Evolutionary conservation across 2,329 filamentous ascomycete species (phyloP), one percentile per base, ranked within the genome.

Genomic region (Dothideomycetes sp.): DNA sequence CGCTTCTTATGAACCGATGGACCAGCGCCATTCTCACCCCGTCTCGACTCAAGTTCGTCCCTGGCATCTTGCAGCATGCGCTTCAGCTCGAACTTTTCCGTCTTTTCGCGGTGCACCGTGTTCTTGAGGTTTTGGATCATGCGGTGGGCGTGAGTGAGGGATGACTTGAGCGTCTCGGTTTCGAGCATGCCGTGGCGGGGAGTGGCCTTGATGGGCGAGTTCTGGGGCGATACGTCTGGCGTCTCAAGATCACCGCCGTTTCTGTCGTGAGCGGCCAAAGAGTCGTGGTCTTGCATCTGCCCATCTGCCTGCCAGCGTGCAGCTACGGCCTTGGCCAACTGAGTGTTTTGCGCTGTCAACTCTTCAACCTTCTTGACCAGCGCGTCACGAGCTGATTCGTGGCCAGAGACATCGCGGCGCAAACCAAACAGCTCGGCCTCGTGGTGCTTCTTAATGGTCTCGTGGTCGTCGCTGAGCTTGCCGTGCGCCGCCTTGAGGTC

Each of bases 31-130:
- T 68, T 76, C 38, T 64, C 69, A 10, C 54, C 52, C 33, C 75
- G 70, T 45, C 79, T 75, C 33, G 76, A 64, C 61, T 86, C 91
- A 19, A 98, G 67, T 55, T 98, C 91, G 57, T 98, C 91, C 24
- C 88, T 80, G 17, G 89, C 82, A 54, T 98, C 91, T 64, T 96
- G 89, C 20, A 96, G 76, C 74, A 98, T 85, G 45, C 89, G 83
- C 64, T 86, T 88, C 40, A 96, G 75, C 63, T 98, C 91, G 19
- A 96, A 76, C 69, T 95, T 98, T 62, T 98, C 91, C 0, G 89
- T 95, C 78, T 96, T 98, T 62, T 98, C 91, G 23, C 91, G 83
- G 61, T 98, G 89, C 33, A 96, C 84, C 54, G 88, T 94, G 60
- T 83, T 87, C 63, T 94, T 87, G 51, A 96, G 76, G 54, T 86